Base-by-base conservation (phyloP, 1,284 basidiomycete genomes). In the Fistulinella cinereoalba region DNA sequence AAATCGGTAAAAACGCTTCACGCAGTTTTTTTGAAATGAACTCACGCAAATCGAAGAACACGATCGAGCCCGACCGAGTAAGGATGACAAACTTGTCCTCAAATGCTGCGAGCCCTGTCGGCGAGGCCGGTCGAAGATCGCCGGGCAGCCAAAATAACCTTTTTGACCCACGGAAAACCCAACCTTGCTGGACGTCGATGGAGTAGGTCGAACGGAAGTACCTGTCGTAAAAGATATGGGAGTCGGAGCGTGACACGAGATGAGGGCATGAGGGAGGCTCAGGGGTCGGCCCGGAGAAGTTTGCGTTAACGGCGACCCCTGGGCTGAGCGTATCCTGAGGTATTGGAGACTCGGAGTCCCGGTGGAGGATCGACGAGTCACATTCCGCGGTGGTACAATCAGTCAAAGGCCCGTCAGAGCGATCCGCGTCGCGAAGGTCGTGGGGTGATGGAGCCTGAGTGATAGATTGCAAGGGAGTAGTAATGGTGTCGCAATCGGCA, bases 141-240 rank as follows among this genome's bases (percentile, higher is more conserved):
- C 12, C 21, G 2, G 56, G 57, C 13, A 58, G 15, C 56, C 56
- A 61, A 13, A 59, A 55, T 38, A 58, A 28, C 32, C 56, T 41
- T 37, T 25, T 37, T 16, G 47, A 51, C 11, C 58, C 54, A 13
- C 28, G 38, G 37, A 40, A 50, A 8, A 58, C 44, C 56, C 53
- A 58, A 15, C 58, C 56, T 31, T 53, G 18, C 11, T 18, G 46
- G 34, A 16, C 15, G 10, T 60, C 41, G 27, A 59, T 41, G 5
- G 49, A 37, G 23, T 51, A 57, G 15, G 47, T 37, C 8, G 56
- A 52, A 6, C 44, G 45, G n/a, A 60, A 40, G 29, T 58, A 57
- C 21, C 31, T 32, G 36, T 60, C 56, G 15, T 57, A 55, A 15
- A 57, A 6, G 18, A 54, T 48, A 36, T 45, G 24, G 4, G 36